These are phyloP conservation scores for Coemansia sp. DNA, from an alignment of 192 early-diverging fungal species.

Conservation along the genomic window DNA sequence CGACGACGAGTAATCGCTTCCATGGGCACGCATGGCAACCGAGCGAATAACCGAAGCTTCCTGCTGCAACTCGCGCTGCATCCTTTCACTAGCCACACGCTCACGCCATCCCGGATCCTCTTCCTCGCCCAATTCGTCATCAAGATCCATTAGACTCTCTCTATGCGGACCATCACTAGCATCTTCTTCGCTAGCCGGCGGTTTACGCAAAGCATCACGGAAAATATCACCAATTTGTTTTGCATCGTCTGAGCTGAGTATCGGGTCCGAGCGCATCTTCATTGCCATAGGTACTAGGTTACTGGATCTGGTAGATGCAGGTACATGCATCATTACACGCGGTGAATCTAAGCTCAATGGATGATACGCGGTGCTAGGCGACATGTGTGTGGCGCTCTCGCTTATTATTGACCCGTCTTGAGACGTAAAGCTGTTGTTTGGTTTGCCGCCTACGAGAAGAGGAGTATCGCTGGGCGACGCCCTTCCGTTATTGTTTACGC, in stretches of 20 bases:
- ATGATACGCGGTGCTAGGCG: slow-evolving; percentile 23
- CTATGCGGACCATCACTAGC: slow-evolving; percentile 15
- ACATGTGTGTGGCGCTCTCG: slow-evolving; percentile 16
- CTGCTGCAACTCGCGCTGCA: slow-evolving; percentile 52
- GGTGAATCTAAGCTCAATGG: slow-evolving; percentile 46
- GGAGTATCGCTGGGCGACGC: slow-evolving; percentile 43
- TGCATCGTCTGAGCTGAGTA: slow-evolving; percentile 44
- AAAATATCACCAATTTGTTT: slow-evolving; percentile 52
- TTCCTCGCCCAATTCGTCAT: slow-evolving; percentile 29
- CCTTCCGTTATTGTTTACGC: not conserved
- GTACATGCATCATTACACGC: slow-evolving; percentile 46
- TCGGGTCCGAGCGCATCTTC: slow-evolving; percentile 15
- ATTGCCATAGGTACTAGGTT: not conserved
- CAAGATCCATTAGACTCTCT: slow-evolving; percentile 24
- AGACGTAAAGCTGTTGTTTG: slow-evolving; percentile 42
- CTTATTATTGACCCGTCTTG: slow-evolving; percentile 32
- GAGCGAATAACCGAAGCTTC: slow-evolving; percentile 44
- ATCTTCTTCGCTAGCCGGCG: slow-evolving; percentile 42
- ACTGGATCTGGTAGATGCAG: slow-evolving; percentile 25
- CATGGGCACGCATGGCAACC: slow-evolving; percentile 47
- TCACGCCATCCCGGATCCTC: slow-evolving; percentile 51
- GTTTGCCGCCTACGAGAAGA: slow-evolving; percentile 34
- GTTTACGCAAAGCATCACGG: slow-evolving; percentile 53
- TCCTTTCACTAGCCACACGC: slow-evolving; percentile 51
- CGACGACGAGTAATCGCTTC: slow-evolving; percentile 47